Conservation (phyloP, 2,329 filamentous ascomycete genomes). For the Chrysoporthe cubensis region DNA sequence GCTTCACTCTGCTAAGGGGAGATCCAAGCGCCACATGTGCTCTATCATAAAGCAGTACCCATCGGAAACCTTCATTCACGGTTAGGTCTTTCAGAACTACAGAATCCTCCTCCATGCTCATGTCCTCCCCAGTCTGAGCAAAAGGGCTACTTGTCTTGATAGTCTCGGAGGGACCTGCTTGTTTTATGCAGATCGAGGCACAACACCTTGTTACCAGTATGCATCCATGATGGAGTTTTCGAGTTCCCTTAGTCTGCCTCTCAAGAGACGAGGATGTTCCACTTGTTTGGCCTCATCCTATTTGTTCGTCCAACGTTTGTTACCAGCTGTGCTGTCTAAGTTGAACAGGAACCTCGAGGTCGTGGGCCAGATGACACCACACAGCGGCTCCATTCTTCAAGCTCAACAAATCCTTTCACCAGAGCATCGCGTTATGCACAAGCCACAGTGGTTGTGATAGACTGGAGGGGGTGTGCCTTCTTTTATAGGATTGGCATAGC, state of each 20-base stretch:
- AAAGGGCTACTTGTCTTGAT: background rate
- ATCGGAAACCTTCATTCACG: background rate
- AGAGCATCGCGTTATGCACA: background rate
- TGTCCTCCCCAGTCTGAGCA: background rate
- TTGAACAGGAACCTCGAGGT: background rate
- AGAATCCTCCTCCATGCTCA: background rate
- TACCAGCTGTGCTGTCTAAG: background rate
- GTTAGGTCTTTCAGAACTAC: background rate
- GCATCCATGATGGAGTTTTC: background rate
- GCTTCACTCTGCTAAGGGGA: background rate
- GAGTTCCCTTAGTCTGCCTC: no score
- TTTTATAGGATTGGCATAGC: background rate
- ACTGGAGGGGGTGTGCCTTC: background rate
- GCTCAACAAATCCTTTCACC: background rate
- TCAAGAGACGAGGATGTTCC: background rate
- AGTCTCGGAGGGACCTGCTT: background rate
- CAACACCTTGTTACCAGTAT: background rate
- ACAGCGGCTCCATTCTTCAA: background rate
- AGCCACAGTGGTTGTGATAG: background rate
- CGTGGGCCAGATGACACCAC: background rate
- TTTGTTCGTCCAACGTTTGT: background rate
- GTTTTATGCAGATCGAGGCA: background rate
- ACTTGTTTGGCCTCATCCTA: background rate
- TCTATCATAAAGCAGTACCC: background rate
- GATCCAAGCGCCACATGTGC: background rate